phyloP scores from a whole-genome alignment of 352 stramenopile genomes.

The Pythium coloratum region DNA sequence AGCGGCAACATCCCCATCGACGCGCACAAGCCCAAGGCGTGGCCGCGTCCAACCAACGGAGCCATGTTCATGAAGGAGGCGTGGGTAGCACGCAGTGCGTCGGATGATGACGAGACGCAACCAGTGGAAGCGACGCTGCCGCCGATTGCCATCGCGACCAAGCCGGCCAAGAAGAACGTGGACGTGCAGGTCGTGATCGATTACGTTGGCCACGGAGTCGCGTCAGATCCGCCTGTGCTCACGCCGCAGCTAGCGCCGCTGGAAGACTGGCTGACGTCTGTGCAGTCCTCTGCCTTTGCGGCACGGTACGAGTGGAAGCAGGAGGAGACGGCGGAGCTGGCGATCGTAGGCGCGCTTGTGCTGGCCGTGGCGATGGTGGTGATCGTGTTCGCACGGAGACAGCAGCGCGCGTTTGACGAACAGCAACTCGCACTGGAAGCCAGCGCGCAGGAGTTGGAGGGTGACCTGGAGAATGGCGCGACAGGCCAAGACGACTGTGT shows the following conservation, averaged over 20 bases:
- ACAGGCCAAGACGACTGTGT: not conserved
- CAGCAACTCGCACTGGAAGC: conserved; percentile 5
- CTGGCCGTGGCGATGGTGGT: conserved; percentile 22
- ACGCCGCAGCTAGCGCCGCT: conserved; percentile 5
- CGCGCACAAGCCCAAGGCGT: not conserved
- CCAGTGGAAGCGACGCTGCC: not conserved
- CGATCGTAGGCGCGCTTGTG: conserved; percentile 14
- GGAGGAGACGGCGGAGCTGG: conserved; percentile 18
- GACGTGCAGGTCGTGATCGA: conserved; percentile 22
- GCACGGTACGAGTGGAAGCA: conserved; percentile 11
- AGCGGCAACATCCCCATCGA: not conserved
- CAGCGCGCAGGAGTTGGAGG: not conserved
- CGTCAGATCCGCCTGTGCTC: conserved; percentile 19
- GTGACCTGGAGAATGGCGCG: conserved; percentile 7
- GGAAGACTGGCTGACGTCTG: not conserved
- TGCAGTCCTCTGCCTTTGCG: not conserved
- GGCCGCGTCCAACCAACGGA: not conserved
- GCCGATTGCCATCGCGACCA: not conserved
- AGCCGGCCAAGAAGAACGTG: conserved; percentile 2
- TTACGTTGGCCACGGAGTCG: conserved; percentile 25
- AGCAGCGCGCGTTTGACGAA: conserved; percentile 24
- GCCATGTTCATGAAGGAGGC: not conserved
- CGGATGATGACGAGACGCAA: not conserved
- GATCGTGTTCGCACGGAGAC: conserved; percentile 20
- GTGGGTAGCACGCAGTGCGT: not conserved